A percentile compares a stretch with the other conserved stretches of the same genome.
phyloP scores from a whole-genome alignment of 257 asterid species.

The Hygrophila difformis region DNA sequence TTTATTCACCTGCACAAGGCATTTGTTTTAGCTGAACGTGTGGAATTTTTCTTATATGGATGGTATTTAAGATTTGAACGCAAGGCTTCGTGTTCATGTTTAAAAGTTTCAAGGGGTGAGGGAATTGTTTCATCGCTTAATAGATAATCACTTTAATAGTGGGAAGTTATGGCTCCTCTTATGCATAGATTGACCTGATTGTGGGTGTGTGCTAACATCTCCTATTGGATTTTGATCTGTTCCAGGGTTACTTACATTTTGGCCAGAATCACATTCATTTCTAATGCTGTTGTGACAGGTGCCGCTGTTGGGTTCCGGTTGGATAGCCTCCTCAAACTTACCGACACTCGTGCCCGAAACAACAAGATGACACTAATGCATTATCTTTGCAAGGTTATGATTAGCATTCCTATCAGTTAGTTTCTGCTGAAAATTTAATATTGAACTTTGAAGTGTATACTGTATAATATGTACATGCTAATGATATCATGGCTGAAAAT shows the following conservation, averaged over 20 bases:
- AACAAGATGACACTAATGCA: constrained; percentile 97
- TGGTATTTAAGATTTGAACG: no score
- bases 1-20: no score
- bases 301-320: constrained; percentile 90
- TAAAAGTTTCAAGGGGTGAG: no score
- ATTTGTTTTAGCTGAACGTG: no score
- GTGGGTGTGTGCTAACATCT: no score
- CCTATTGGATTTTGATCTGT: constrained; percentile 6
- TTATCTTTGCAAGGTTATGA: constrained; percentile 81
- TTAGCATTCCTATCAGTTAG: constrained; percentile 7
- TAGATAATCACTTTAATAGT: no score
- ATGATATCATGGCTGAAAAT: constrained; percentile 1
- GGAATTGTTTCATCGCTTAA: no score
- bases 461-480: constrained; percentile 5
- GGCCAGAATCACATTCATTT: constrained; percentile 13
- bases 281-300: constrained; percentile 39
- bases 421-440: constrained; percentile 14
- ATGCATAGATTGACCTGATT: no score
- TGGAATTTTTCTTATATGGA: no score
- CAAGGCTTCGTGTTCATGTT: no score
- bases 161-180: no score
- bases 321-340: constrained; percentile 95
- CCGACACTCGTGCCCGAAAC: constrained; percentile 88
- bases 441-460: no score
- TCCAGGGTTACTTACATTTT: constrained; percentile 7